phyloP scores from a whole-genome alignment of 352 stramenopile genomes.

The Aphanomyces cochlioides region DNA sequence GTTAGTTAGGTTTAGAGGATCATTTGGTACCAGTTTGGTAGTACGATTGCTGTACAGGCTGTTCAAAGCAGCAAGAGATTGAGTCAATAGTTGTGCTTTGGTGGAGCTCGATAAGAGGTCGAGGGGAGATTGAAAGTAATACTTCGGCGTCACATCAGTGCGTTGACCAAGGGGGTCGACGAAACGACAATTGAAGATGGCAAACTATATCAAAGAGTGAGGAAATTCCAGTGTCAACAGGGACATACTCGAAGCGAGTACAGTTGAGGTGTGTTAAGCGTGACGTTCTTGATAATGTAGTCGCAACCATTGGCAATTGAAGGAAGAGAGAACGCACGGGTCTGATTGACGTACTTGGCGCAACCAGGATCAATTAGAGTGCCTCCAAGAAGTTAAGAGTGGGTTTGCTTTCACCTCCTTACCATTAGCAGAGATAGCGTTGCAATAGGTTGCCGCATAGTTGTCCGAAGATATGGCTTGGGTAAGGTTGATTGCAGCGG shows the following conservation, averaged over 20 bases:
- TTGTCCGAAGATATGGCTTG: conserved; percentile 13
- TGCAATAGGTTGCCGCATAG: conserved; percentile 22
- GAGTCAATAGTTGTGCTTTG: not conserved
- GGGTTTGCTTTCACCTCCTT: not conserved
- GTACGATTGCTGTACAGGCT: conserved; percentile 19
- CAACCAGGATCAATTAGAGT: conserved; percentile 23
- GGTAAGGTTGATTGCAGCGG: not conserved
- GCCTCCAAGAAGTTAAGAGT: not conserved
- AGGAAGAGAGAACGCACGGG: conserved; percentile 13
- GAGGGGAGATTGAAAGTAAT: conserved; percentile 13
- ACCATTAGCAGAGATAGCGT: conserved; percentile 6
- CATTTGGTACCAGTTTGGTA: conserved; percentile 1
- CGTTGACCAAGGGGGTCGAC: not conserved
- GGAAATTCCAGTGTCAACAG: not conserved
- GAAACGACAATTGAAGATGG: conserved; percentile 21
- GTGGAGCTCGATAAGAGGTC: conserved; percentile 1
- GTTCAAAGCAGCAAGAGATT: not conserved
- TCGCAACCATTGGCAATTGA: conserved; percentile 11
- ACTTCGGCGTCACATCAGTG: conserved; percentile 8
- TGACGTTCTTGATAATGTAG: conserved; percentile 11
- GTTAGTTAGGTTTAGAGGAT: not conserved
- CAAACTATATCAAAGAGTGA: conserved; percentile 17
- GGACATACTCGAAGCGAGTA: conserved; percentile 18
- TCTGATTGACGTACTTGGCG: conserved; percentile 23
- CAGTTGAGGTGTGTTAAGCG: conserved; percentile 17